A percentile compares a stretch with the other conserved stretches of the same genome.
Conservation (phyloP, 805 yeast species). For the Saccharomycopsis selenospora region DNA sequence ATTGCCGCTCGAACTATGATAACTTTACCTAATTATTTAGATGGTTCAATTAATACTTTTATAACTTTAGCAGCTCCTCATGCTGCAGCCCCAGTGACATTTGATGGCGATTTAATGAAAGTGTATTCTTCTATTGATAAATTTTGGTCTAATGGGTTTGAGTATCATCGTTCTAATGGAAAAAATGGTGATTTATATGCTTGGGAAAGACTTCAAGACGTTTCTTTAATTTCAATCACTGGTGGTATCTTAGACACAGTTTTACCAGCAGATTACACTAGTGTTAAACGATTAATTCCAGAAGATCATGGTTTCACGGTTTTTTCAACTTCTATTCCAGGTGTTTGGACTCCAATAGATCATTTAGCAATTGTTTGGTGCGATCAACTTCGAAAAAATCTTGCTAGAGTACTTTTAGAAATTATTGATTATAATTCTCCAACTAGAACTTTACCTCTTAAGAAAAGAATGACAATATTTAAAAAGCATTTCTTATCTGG, state of each 20-base stretch:
- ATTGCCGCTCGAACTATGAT: slow-evolving; percentile 83
- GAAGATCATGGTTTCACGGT: slow-evolving; percentile 70
- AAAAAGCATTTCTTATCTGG: slow-evolving; percentile 42
- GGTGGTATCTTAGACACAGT: slow-evolving; percentile 77
- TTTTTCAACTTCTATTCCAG: slow-evolving; percentile 76
- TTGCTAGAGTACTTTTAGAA: slow-evolving; percentile 53
- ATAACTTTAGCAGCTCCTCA: slow-evolving; percentile 87
- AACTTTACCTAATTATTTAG: slow-evolving; percentile 65
- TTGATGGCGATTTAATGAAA: slow-evolving; percentile 77
- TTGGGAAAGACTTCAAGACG: slow-evolving; percentile 39
- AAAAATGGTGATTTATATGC: slow-evolving; percentile 29
- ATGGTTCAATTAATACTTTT: slow-evolving; percentile 71
- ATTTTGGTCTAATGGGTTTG: slow-evolving; percentile 67
- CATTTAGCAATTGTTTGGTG: slow-evolving; percentile 97
- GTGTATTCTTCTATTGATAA: slow-evolving; percentile 66
- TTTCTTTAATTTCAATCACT: slow-evolving; percentile 74
- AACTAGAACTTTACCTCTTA: slow-evolving; percentile 43
- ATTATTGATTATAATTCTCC: slow-evolving; percentile 44
- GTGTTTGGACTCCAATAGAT: slow-evolving; percentile 88
- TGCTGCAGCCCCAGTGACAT: slow-evolving; percentile 82
- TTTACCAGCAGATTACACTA: slow-evolving; percentile 84
- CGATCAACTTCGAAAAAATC: slow-evolving; percentile 63
- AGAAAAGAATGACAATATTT: slow-evolving; percentile 51
- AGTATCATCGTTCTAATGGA: slow-evolving; percentile 22
- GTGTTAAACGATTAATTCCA: slow-evolving; percentile 64